Conservation (phyloP, 2,329 filamentous ascomycete species). For the Ceratocystis alfenasii region DNA sequence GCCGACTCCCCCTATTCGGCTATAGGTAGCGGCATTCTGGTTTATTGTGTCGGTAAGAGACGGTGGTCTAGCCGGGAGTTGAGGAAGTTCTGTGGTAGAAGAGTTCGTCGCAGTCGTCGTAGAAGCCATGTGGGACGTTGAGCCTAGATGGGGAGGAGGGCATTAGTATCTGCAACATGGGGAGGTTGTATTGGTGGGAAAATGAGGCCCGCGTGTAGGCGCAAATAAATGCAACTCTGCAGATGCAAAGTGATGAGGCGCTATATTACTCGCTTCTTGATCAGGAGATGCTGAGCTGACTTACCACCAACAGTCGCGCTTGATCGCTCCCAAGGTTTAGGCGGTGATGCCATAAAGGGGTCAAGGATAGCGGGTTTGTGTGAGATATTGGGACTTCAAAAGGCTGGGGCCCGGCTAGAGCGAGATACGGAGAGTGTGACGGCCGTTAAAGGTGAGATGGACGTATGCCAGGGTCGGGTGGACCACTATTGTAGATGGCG, state of each 20-base stretch:
- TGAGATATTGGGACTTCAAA: background rate
- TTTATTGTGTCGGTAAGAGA: slow-evolving; percentile 70
- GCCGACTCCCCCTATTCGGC: slow-evolving; percentile 36
- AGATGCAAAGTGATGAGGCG: slow-evolving; percentile 33
- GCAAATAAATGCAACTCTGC: slow-evolving; percentile 26
- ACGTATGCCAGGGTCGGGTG: background rate
- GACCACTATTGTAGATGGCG: background rate
- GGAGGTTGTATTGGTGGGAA: slow-evolving; percentile 28
- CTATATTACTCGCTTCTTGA: slow-evolving; percentile 27
- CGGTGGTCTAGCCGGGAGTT: slow-evolving; percentile 68
- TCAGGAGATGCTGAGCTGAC: slow-evolving; percentile 26
- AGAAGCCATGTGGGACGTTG: slow-evolving; percentile 30
- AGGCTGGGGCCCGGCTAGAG: background rate
- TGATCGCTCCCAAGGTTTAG: slow-evolving; percentile 91
- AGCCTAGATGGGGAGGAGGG: slow-evolving; percentile 23
- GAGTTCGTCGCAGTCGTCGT: slow-evolving; percentile 29
- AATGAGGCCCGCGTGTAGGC: slow-evolving; percentile 29
- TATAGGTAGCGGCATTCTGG: slow-evolving; percentile 77
- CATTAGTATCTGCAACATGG: slow-evolving; percentile 19
- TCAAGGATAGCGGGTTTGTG: background rate
- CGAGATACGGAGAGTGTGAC: background rate
- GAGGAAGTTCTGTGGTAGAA: slow-evolving; percentile 42
- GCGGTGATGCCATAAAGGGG: slow-evolving; percentile 59
- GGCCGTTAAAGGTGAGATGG: background rate
- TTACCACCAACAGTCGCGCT: slow-evolving; percentile 36